A percentile compares a stretch with the other conserved stretches of the same genome.
These are phyloP conservation scores for Butyriboletus loyo DNA, from an alignment of 768 basidiomycete genomes.

Conservation along the genomic window DNA sequence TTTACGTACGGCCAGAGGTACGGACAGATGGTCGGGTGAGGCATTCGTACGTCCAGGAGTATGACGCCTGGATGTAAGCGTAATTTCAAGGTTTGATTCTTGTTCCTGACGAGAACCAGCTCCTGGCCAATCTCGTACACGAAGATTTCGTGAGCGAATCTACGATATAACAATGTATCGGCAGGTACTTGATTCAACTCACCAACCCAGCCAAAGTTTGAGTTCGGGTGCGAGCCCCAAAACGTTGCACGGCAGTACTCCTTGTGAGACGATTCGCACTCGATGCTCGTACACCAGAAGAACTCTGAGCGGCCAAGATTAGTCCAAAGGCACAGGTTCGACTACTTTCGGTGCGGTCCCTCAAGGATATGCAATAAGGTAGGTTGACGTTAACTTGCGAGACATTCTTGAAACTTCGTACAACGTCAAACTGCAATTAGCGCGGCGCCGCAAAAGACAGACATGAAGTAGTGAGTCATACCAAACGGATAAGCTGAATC, in stretches of 20 bases:
- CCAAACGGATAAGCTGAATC: neutral
- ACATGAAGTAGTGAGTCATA: neutral
- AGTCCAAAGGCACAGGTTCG: neutral
- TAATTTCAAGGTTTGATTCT: neutral
- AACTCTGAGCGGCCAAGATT: neutral
- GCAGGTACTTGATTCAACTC: neutral
- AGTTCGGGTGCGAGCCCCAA: too few species aligned
- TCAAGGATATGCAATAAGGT: neutral
- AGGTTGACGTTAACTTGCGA: neutral
- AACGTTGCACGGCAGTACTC: too few species aligned
- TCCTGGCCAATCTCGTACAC: neutral
- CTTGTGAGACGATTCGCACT: neutral
- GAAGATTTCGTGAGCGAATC: neutral
- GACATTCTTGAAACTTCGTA: slow-evolving; percentile 4
- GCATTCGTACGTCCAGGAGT: neutral
- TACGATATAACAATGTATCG: neutral
- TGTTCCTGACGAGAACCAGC: neutral
- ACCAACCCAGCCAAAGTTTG: neutral
- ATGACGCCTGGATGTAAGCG: neutral
- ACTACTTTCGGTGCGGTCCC: neutral
- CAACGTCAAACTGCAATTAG: slow-evolving; percentile 6
- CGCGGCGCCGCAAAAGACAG: slow-evolving; percentile 6
- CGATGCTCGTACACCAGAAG: neutral
- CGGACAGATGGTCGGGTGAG: neutral
- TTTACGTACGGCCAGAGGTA: neutral